Evolutionary conservation across 75 land plant species (phyloP).

Genomic region (Selaginella tamariscina): DNA sequence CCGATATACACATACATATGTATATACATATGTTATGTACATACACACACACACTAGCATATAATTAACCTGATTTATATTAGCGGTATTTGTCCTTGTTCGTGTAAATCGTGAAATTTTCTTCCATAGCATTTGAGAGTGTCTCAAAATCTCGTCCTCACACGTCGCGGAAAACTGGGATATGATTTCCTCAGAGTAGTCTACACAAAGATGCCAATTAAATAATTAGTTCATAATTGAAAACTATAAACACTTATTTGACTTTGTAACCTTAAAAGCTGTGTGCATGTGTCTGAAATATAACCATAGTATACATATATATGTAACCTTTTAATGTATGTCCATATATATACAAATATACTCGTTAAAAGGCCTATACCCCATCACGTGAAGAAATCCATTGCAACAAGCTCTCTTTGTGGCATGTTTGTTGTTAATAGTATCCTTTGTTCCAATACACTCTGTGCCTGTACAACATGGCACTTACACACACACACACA

Average conservation of each 20-base stretch:
- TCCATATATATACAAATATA: too few species aligned
- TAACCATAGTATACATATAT: too few species aligned
- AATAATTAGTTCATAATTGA: too few species aligned
- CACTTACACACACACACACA: constrained; percentile 7
- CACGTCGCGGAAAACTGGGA: background rate
- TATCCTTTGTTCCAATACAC: too few species aligned
- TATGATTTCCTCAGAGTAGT: background rate
- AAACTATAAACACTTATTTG: background rate
- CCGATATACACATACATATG: background rate
- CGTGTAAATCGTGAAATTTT: background rate
- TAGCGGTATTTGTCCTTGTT: background rate
- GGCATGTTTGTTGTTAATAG: background rate
- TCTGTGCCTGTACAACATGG: background rate
- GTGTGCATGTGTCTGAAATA: too few species aligned
- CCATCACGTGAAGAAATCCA: background rate
- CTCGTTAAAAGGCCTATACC: background rate
- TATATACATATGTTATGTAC: background rate
- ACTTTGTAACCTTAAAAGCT: too few species aligned
- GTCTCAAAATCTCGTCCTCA: background rate
- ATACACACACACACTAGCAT: background rate
- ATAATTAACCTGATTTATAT: background rate
- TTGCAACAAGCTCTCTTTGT: background rate
- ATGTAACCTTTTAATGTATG: too few species aligned
- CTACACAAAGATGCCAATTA: background rate
- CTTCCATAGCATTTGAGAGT: background rate